Evolutionary conservation across 2,329 filamentous ascomycete species (phyloP), one percentile per base, ranked within the genome.

Genomic region (Cadophora sp.): DNA sequence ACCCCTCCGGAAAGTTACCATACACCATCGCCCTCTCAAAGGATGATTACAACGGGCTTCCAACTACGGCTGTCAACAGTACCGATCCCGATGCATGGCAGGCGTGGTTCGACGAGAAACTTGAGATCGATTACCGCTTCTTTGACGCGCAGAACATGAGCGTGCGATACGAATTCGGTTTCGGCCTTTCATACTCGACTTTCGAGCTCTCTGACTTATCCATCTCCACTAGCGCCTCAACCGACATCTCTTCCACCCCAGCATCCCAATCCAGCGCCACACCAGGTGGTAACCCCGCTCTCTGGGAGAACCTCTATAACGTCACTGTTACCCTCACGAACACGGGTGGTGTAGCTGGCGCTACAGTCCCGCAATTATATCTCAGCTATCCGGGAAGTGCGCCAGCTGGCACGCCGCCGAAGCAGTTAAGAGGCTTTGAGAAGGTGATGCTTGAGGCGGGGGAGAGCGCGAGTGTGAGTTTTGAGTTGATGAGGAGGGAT

Each of bases 171-270:
- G 77, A 78, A 43, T 81, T 81, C 37, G 80, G 79, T 1, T 80
- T 86, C 71, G 86, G 86, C 6, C 43, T 96, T 16, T 91, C 87
- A 2, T 96, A 95, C 84, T 92, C 92, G 0, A 92, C 85, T 1
- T 94, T 96, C 76, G 77, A 86, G 62, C 92, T 92, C 80, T 87
- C 89, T 27, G 83, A 91, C 77, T 80, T 58, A 73, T 79, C 81
- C 61, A 74, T 80, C 29, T 19, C 64, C 43, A 14, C 51, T 64
- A 16, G 43, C 19, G 27, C n/a, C 5, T 56, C 60, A 34, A 34
- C 40, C 24, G 43, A 65, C 56, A 27, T 37, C 55, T 26, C 73
- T 65, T 2, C 56, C 27, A 31, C 26, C 2, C 34, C 67, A 5
- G 59, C 69, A 14, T 31, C 65, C 5, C 50, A 69, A 27, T 12